A percentile compares a stretch with the other conserved stretches of the same genome.
Conservation (phyloP, 768 basidiomycete species). For the Asterophora lycoperdoides region DNA sequence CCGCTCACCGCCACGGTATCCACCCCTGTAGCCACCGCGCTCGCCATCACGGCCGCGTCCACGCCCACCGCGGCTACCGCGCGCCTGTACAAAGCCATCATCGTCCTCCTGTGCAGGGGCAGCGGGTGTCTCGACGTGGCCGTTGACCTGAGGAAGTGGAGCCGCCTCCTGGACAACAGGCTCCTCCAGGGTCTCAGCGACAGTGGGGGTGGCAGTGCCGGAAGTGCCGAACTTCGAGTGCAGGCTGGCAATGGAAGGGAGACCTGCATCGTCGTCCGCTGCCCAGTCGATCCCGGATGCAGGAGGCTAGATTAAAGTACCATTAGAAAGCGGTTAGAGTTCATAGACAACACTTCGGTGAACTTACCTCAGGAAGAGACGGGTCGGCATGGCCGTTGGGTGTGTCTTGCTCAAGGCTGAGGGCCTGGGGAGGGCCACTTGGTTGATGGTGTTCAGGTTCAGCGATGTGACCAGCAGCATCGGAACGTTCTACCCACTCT, state of each 20-base stretch:
- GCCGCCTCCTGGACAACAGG: constrained; percentile 13
- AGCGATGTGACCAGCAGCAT: constrained; percentile 27
- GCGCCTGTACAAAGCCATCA: constrained; percentile 57
- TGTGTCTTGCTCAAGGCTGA: constrained; percentile 12
- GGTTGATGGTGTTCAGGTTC: constrained; percentile 19
- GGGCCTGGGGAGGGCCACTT: constrained; percentile 11
- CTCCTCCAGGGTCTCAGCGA: constrained; percentile 22
- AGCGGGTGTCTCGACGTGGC: constrained; percentile 20
- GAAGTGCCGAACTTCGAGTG: constrained; percentile 77
- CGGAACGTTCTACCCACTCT: constrained; percentile 55
- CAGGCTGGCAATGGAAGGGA: constrained; percentile 73
- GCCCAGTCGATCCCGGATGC: constrained; percentile 66
- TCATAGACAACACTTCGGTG: background rate
- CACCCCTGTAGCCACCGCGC: constrained; percentile 27
- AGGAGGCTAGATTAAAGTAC: constrained; percentile 10
- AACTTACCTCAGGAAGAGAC: constrained; percentile 11
- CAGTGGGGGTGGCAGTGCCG: constrained; percentile 61
- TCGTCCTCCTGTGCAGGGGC: constrained; percentile 38
- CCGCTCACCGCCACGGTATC: constrained; percentile 27
- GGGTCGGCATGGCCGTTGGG: constrained; percentile 16
- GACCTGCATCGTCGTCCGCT: constrained; percentile 70
- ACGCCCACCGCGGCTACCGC: constrained; percentile 43
- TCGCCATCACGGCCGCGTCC: constrained; percentile 31
- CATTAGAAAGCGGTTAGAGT: background rate
- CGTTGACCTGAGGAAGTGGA: constrained; percentile 27